These are phyloP conservation scores for Cutaneotrichosporon dermatis DNA, from an alignment of 1,284 basidiomycete species.

Conservation along the genomic window DNA sequence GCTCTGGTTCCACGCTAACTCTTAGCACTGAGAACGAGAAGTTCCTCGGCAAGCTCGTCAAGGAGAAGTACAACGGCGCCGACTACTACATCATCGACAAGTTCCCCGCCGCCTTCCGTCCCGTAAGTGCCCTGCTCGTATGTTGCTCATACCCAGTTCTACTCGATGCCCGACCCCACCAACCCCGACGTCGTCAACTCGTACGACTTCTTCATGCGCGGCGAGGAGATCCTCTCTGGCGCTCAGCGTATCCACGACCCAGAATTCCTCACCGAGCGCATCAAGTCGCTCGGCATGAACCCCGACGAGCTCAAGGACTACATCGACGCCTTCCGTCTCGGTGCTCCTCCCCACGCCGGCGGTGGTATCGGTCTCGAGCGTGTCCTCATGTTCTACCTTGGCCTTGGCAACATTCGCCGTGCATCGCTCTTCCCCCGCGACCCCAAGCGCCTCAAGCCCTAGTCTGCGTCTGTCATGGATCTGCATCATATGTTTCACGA, in stretches of 20 bases:
- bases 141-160: conserved; percentile 69
- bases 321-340: conserved; percentile 88
- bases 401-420: conserved; percentile 90
- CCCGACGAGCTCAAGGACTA: conserved; percentile 85
- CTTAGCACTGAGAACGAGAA: conserved; percentile 75
- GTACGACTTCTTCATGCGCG: conserved; percentile 99
- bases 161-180: conserved; percentile 92
- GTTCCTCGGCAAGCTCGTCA: conserved; percentile 80
- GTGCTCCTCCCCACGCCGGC: conserved; percentile 73
- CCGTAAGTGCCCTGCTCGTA: not conserved
- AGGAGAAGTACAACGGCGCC: conserved; percentile 79
- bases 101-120: conserved; percentile 63
- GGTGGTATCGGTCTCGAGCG: conserved; percentile 75
- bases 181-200: conserved; percentile 92
- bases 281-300: conserved; percentile 68
- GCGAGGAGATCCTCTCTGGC: conserved; percentile 95
- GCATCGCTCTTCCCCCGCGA: conserved; percentile 94
- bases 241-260: conserved; percentile 97
- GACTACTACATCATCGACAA: conserved; percentile 99
- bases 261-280: conserved; percentile 71
- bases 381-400: conserved; percentile 87
- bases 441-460: conserved; percentile 58
- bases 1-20: no score
- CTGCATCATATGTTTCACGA: not conserved
- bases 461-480: not conserved